These are phyloP conservation scores for Mycena epipterygia DNA, from an alignment of 768 basidiomycete species.

Conservation along the genomic window DNA sequence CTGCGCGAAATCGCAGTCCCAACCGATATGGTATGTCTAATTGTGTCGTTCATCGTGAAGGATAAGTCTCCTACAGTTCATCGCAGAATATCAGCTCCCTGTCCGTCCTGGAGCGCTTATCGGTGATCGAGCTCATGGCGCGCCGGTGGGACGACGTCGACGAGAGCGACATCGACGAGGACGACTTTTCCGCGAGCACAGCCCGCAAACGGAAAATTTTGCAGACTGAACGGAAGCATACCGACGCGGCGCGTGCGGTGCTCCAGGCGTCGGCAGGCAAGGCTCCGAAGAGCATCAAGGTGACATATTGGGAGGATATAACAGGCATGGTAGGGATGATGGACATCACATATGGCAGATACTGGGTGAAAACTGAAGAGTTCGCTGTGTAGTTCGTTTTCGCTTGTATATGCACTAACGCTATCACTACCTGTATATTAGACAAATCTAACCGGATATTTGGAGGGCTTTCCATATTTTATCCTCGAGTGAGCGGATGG, in stretches of 20 bases:
- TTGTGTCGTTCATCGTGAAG: not conserved
- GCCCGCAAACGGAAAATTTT: not conserved
- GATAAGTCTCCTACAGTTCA: not conserved
- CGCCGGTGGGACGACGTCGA: not conserved
- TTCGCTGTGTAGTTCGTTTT: not conserved
- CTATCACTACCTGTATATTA: not conserved
- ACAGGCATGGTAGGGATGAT: constrained; percentile 8
- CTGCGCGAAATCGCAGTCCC: constrained; percentile 13
- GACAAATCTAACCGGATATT: not conserved
- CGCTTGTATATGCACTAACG: not conserved
- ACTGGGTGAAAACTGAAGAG: not conserved
- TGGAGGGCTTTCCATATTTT: constrained; percentile 63
- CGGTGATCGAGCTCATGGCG: constrained; percentile 10
- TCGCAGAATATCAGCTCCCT: constrained; percentile 4
- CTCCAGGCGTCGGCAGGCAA: not conserved
- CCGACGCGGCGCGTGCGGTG: not conserved
- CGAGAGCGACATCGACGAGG: constrained; percentile 3
- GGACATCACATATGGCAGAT: constrained; percentile 1
- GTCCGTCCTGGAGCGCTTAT: not conserved
- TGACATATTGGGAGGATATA: constrained; percentile 21
- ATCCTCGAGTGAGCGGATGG: constrained; percentile 73
- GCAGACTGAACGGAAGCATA: not conserved
- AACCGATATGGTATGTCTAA: not conserved
- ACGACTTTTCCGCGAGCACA: not conserved
- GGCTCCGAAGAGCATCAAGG: constrained; percentile 12